Conservation (phyloP, 1,284 basidiomycete species). For the Pyrrhoderma lamaoense region DNA sequence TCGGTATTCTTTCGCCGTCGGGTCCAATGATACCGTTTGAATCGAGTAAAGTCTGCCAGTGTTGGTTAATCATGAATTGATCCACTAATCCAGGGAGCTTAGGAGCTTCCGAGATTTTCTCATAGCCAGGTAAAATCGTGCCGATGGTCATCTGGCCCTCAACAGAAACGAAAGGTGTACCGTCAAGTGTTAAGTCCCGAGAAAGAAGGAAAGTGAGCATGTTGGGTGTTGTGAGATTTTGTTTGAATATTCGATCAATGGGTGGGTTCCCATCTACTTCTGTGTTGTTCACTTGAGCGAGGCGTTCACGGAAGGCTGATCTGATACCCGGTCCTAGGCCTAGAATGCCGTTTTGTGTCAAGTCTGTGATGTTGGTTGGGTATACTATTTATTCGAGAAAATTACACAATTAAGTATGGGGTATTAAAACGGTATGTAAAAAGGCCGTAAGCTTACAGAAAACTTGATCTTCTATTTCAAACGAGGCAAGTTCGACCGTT, state of each 20-base stretch:
- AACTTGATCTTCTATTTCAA: constrained; percentile 5
- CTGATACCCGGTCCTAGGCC: constrained; percentile 34
- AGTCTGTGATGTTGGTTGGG: neutral
- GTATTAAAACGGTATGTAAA: constrained; percentile 20
- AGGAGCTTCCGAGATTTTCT: constrained; percentile 29
- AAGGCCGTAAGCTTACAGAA: constrained; percentile 9
- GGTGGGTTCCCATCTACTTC: constrained; percentile 35
- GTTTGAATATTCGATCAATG: constrained; percentile 56
- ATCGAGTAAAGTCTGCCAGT: constrained; percentile 21
- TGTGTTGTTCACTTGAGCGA: constrained; percentile 20
- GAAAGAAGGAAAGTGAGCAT: constrained; percentile 48
- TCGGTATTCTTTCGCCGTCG: constrained; percentile 18
- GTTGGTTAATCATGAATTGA: constrained; percentile 10
- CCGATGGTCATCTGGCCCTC: constrained; percentile 21
- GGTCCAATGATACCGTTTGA: constrained; percentile 18
- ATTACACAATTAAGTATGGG: constrained; percentile 23
- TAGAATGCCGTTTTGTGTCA: constrained; percentile 26
- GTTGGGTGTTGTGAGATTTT: constrained; percentile 48
- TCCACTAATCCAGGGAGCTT: constrained; percentile 20
- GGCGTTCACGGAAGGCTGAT: constrained; percentile 25
- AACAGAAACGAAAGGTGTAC: constrained; percentile 24
- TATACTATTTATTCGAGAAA: constrained; percentile 17
- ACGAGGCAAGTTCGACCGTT: constrained; percentile 30
- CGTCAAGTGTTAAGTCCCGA: constrained; percentile 31
- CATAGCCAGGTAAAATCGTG: constrained; percentile 28